Base-by-base conservation (phyloP, 2,329 filamentous ascomycete species). In the Podosphaera leucotricha region DNA sequence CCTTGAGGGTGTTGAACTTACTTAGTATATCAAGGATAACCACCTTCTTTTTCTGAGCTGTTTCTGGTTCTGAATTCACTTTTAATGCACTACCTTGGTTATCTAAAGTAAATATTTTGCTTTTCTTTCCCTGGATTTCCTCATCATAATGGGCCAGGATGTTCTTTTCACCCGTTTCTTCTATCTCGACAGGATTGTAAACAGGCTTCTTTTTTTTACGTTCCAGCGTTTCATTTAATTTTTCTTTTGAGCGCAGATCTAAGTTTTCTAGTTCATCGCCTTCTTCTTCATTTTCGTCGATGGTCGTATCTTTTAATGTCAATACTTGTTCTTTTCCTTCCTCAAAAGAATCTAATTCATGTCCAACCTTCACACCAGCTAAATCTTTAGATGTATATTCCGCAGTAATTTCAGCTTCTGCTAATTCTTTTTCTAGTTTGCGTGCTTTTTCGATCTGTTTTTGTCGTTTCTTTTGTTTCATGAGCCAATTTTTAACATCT, bases 121-220 rank as follows among this genome's bases (percentile, higher is more conserved):
- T 66, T 63, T 92, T 90, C 62, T 92, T 93, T 45, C 85, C 85
- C 30, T 80, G 73, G 44, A 94, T 92, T 56, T 93, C 87, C 50
- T 95, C 90, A 54, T 95, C 90, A 56, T 98, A 98, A 53, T 98
- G 87, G 13, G 81, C 74, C 37, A 98, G 64, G 20, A 98, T 75
- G 5, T 71, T 70, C 16, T 69, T 69, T 46, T 77, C 66, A 11
- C 71, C 77, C 20, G 70, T 70, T 22, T 75, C 70, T 38, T 67
- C 77, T 28, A 77, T 65, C 46, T 78, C 75, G 48, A 83, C 78
- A 0, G 87, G 86, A 54, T 98, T 83, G 60, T 98, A 98, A 1
- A 76, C 77, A 0, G 80, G 78, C 57, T 79, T 82, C 60, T 85
- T 84, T 68, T 92, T 94, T 65, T 95, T 93, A 36, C 86, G 62